Conservation (phyloP, 306 rosid species). For the Luffa acutangula region DNA sequence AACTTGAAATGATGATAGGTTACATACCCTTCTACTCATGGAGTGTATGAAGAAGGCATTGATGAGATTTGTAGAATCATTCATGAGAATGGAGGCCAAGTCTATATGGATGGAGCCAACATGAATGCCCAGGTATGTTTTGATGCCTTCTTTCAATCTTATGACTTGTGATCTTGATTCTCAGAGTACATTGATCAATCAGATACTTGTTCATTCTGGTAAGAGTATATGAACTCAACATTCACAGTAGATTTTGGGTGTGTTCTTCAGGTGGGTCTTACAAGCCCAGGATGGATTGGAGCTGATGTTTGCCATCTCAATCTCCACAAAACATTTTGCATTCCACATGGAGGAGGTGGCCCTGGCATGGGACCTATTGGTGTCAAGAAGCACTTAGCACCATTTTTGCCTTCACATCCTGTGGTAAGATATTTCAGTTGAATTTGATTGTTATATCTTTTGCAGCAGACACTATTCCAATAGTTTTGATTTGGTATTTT, state of each 20-base stretch:
- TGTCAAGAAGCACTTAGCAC: conserved; percentile 98
- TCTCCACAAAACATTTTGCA: conserved; percentile 98
- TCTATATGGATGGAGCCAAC: conserved; percentile 99
- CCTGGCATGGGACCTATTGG: conserved; percentile 99
- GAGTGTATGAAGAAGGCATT: conserved; percentile 96
- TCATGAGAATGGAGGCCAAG: conserved; percentile 99
- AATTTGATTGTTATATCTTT: not conserved
- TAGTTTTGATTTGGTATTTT: not conserved
- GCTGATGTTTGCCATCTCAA: conserved; percentile 99
- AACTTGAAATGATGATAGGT: conserved; percentile 41
- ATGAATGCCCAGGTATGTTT: conserved; percentile 69
- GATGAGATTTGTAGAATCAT: conserved; percentile 96
- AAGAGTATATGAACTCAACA: conserved; percentile 3
- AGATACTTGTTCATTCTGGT: not conserved
- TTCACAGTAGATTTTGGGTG: conserved; percentile 1
- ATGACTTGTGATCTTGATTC: not conserved
- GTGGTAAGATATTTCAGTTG: conserved; percentile 42
- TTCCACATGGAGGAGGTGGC: conserved; percentile 99
- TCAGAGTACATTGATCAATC: not conserved
- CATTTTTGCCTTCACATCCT: conserved; percentile 97
- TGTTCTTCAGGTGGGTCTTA: conserved; percentile 71
- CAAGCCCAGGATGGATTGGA: conserved; percentile 98
- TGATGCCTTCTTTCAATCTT: not conserved
- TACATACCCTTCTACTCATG: conserved; percentile 97
- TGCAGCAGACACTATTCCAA: not conserved